phyloP scores from a whole-genome alignment of 345 rosid species.

The Brassica incana region DNA sequence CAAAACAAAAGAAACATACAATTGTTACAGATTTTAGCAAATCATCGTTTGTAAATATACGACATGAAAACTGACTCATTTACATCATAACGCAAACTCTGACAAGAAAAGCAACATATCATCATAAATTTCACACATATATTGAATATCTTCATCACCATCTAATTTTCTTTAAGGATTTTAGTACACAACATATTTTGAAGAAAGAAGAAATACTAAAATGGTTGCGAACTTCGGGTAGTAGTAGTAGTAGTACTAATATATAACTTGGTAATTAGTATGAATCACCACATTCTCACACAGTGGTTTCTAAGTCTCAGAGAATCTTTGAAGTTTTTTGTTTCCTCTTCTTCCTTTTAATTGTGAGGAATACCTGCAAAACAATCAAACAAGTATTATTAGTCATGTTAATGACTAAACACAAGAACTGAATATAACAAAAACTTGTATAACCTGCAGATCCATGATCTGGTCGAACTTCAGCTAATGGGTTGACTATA shows the following conservation, averaged over 20 bases:
- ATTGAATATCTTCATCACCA: background rate
- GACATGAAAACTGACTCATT: constrained; percentile 8
- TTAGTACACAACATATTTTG: constrained; percentile 6
- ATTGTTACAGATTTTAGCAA: constrained; percentile 8
- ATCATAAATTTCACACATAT: background rate
- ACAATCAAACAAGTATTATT: background rate
- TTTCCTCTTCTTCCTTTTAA: constrained; percentile 18
- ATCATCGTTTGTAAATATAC: background rate
- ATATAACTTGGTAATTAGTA: constrained; percentile 22
- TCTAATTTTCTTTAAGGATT: background rate
- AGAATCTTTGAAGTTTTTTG: constrained; percentile 5
- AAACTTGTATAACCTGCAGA: constrained; percentile 2
- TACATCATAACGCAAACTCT: background rate
- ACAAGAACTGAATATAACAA: background rate
- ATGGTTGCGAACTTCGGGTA: background rate
- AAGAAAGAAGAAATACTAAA: constrained; percentile 7
- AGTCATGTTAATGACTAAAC: background rate
- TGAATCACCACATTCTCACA: constrained; percentile 33
- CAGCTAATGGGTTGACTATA: constrained; percentile 88
- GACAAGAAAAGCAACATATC: background rate
- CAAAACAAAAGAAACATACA: background rate
- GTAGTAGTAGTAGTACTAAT: background rate
- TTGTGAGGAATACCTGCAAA: constrained; percentile 30
- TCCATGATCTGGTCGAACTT: constrained; percentile 46
- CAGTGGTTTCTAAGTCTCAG: constrained; percentile 10